Evolutionary conservation across 805 yeast species (phyloP), one percentile per base, ranked within the genome.

Genomic region (Kodamaea hsintzibuensis): DNA sequence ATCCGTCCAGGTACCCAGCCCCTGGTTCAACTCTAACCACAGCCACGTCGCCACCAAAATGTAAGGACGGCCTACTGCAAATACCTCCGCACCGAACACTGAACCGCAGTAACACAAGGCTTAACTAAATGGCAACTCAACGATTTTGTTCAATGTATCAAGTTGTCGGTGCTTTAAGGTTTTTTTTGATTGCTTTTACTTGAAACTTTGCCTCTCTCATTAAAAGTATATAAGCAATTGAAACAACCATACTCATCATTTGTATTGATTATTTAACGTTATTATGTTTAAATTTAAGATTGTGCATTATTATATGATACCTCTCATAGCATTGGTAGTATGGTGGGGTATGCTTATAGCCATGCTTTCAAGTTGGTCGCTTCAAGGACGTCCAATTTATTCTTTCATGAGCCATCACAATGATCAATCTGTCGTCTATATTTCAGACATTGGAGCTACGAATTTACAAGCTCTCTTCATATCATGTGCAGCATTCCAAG

Each of bases 331-430:
- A 1, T 71, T 83, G 50, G 68, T 84, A 1, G 86, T 84, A 13
- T 92, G 98, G 98, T 88, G 91, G 84, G 96, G 89, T 2, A 89
- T 91, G 97, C 80, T 92, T 9, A 84, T 87, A 3, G 89, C 96
- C 4, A 73, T 93, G 81, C 65, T 92, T 58, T 68, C 79, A 1
- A 81, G 85, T 59, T 92, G 98, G 98, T 82, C 88, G 1, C 79
- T 76, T 2, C 90, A 89, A 64, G 97, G 97, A 1, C 81, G 81
- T 46, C 96, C 96, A 0, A 74, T 80, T 10, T 88, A 89, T 64
- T 66, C 74, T 52, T 84, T 84, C 58, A 80, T 83, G 77, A 57
- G 52, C 1, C 71, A 71, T 37, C 57, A 57, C 8, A 51, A 66
- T 0, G 56, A 70, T 2, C 83, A 77, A 58, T 62, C 70, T 37